Base-by-base conservation (phyloP, 345 rosid species). In the Odontarrhena argentea region DNA sequence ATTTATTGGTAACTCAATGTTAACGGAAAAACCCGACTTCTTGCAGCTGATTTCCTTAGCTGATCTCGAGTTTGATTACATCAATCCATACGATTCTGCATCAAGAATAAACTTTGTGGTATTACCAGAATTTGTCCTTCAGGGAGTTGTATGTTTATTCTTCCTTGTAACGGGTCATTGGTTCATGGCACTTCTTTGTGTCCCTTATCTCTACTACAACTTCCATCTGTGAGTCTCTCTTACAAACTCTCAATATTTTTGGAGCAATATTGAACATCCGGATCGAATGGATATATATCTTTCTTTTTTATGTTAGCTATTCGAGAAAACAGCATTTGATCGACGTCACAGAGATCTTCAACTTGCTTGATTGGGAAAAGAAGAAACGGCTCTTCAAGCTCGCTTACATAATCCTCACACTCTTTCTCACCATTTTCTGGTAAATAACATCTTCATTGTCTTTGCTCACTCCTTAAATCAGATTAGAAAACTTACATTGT, bases 261-360 rank as follows among this genome's bases (percentile, higher is more conserved):
- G 9, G 36, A 41, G 32, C 67, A 46, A 41, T n/a, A n/a, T n/a
- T n/a, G n/a, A 24, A 52, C 18, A 65, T 35, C 69, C 11, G 45
- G 42, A 49, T 41, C 1, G 13, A 5, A 58, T 15, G n/a, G n/a
- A 11, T 6, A 13, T 70, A 30, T 56, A 52, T 46, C 41, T 64
- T 50, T 11, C 6, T 40, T 18, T 48, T 30, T 11, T 30, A 1
- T 49, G 40, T 24, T 71, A 94, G 97, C 61, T 94, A 88, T 76
- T 82, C 82, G 18, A 75, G 38, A 41, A 62, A 66, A 71, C 78
- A 77, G 14, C 99, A 94, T 78, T 76, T 94, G 65, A 56, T 89
- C 65, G 97, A 94, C 60, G 99, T 94, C 44, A 94, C 99, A 0
- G 96, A 94, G 88, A 91, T 94, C 68, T 91, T 88, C 76, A 94